These are phyloP conservation scores for Trichosporon ovoides DNA, from an alignment of 1,284 basidiomycete genomes.

Conservation along the genomic window DNA sequence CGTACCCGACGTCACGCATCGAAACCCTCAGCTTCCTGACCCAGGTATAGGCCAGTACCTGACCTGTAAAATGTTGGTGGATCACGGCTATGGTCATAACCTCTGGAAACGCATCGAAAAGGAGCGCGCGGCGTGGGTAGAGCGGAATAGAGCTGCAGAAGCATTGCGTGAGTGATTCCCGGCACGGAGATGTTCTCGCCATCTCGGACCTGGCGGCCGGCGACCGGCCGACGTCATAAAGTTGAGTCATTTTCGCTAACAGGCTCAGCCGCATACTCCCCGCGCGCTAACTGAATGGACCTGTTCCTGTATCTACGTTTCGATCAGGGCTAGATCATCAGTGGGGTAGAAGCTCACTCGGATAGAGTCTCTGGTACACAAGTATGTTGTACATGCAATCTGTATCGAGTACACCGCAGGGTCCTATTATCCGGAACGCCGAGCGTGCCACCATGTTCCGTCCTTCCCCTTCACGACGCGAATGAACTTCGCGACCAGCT, in stretches of 20 bases:
- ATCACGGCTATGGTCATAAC: constrained; percentile 36
- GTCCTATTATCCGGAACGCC: constrained; percentile 28
- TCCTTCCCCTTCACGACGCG: constrained; percentile 69
- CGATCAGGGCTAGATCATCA: background rate
- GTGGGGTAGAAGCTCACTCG: too few relatives aligned
- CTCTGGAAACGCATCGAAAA: constrained; percentile 44
- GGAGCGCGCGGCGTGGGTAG: constrained; percentile 28
- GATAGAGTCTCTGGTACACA: background rate
- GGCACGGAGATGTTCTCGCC: background rate
- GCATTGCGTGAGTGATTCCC: constrained; percentile 38
- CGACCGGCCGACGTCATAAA: background rate
- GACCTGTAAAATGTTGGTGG: constrained; percentile 33
- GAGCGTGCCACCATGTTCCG: constrained; percentile 44
- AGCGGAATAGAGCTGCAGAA: constrained; percentile 27
- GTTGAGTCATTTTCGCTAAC: background rate
- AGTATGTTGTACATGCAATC: constrained; percentile 3
- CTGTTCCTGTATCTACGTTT: background rate
- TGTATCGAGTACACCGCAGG: background rate
- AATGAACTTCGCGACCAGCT: constrained; percentile 75
- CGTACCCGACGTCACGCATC: constrained; percentile 25
- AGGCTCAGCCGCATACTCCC: background rate
- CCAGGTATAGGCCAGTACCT: constrained; percentile 32
- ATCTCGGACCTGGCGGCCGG: background rate
- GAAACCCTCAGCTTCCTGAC: constrained; percentile 24
- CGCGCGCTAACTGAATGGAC: background rate